Evolutionary conservation across 1,139 yeast species (phyloP).

Genomic region (Nematodospora anomalae): DNA sequence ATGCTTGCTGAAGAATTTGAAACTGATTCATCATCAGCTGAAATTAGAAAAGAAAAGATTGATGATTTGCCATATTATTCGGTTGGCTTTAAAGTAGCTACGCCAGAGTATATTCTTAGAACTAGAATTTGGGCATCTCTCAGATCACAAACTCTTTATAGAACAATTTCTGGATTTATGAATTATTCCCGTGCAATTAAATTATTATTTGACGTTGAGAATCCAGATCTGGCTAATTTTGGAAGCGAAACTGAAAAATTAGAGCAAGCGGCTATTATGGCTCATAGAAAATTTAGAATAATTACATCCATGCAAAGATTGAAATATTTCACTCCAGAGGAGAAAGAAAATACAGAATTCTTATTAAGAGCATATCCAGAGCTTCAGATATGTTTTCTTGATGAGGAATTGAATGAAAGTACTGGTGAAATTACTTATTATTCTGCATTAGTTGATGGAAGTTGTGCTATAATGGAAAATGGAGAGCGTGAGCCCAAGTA

Average conservation of each 20-base stretch:
- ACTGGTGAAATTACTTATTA: slow-evolving; percentile 28
- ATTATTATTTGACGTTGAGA: slow-evolving; percentile 47
- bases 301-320: slow-evolving; percentile 46
- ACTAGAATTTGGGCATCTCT: slow-evolving; percentile 61
- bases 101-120: slow-evolving; percentile 53
- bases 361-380: slow-evolving; percentile 46
- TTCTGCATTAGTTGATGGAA: slow-evolving; percentile 45
- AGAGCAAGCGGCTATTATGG: slow-evolving; percentile 38
- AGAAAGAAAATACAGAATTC: slow-evolving; percentile 37
- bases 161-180: slow-evolving; percentile 60
- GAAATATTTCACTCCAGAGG: slow-evolving; percentile 35
- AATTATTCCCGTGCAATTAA: slow-evolving; percentile 55
- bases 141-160: slow-evolving; percentile 53
- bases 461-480: slow-evolving; percentile 37
- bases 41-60: slow-evolving; percentile 19
- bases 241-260: slow-evolving; percentile 28
- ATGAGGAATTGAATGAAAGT: slow-evolving; percentile 30
- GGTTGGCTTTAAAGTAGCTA: slow-evolving; percentile 53
- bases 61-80: slow-evolving; percentile 48
- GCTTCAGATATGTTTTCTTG: slow-evolving; percentile 44
- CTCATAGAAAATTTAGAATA: slow-evolving; percentile 50
- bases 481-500: slow-evolving; percentile 44
- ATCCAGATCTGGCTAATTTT: slow-evolving; percentile 20
- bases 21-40: slow-evolving; percentile 27
- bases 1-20: slow-evolving; percentile 48